Base-by-base conservation (phyloP, 2,329 filamentous ascomycete genomes). In the Calonectria honghensis region DNA sequence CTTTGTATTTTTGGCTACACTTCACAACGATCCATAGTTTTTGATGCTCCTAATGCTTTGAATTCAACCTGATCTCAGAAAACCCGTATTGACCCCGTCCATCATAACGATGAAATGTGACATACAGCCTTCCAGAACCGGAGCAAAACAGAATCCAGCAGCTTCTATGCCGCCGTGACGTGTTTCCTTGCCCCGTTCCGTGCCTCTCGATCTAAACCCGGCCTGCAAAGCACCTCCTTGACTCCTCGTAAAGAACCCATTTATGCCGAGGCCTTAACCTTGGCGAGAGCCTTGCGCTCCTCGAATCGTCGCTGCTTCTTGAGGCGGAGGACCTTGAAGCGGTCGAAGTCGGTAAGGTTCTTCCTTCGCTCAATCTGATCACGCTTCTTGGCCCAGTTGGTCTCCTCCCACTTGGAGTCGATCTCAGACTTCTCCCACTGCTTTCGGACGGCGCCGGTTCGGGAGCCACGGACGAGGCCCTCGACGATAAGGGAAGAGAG, bases 221-320 rank as follows among this genome's bases (percentile, higher is more conserved):
- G 79, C 83, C 80, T 79, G 78, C 81, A 79, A 73, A 80, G 80
- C 80, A 81, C 79, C 81, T 78, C 79, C 85, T 77, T 79, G 77
- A 81, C 80, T 81, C 80, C 80, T 81, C 79, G 79, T 76, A 78
- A 85, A 87, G 86, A 77, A 79, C 80, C 78, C 79, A 84, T 86
- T 89, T 94, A 95, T 87, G 94, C 93, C 84, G 93, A 90, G 84
- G 94, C 93, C 91, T 94, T 94, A 89, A 98, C 90, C 93, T 98
- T 98, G 87, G 96, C 95, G 86, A 97, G 91, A 85, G 95, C 94
- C 94, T 98, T 98, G 90, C 94, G 94, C 89, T 98, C 94, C 92
- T 98, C 96, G 90, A 97, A 98, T 87, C 96, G 95, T 88, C 96
- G 95, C 94, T 98, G 96, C 94, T 99, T 99, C 94, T 96, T 97